Evolutionary conservation across 139 green algal genomes (phyloP).

Genomic region (Chlamydomonas asymmetrica): DNA sequence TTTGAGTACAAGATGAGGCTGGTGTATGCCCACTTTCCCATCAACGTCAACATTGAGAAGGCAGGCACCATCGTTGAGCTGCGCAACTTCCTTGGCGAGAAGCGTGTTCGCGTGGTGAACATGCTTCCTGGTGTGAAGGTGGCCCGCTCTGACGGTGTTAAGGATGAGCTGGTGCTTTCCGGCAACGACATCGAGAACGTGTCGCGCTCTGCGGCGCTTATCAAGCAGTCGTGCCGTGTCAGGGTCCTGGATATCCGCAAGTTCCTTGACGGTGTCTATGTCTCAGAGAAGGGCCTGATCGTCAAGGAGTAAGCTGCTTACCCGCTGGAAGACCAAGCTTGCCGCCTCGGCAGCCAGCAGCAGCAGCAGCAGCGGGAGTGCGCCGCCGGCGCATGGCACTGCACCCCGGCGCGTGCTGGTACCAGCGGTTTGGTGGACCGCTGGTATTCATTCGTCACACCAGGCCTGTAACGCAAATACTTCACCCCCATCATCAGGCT

Average conservation of each 20-base stretch:
- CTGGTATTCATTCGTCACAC: no score
- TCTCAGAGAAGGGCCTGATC: conserved; percentile 75
- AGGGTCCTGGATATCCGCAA: conserved; percentile 98
- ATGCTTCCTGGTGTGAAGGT: conserved; percentile 92
- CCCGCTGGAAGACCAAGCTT: no score
- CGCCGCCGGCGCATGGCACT: no score
- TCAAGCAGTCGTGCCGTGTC: conserved; percentile 84
- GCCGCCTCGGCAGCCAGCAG: no score
- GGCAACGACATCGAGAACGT: conserved; percentile 98
- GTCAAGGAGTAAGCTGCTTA: conserved; percentile 25
- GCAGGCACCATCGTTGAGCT: conserved; percentile 85
- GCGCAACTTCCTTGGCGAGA: conserved; percentile 99
- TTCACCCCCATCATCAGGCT: no score
- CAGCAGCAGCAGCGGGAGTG: no score
- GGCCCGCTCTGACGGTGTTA: conserved; percentile 79
- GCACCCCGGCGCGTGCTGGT: no score
- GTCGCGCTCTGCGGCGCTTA: conserved; percentile 79
- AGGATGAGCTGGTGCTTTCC: conserved; percentile 95
- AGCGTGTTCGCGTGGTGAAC: conserved; percentile 90
- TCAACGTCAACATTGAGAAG: conserved; percentile 97
- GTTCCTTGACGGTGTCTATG: conserved; percentile 99
- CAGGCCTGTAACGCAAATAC: no score
- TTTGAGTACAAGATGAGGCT: conserved; percentile 95
- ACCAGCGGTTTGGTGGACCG: no score
- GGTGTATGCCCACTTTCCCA: conserved; percentile 99